Conservation (phyloP, 192 early-diverging fungal genomes). For the Powellomyces hirtus region DNA sequence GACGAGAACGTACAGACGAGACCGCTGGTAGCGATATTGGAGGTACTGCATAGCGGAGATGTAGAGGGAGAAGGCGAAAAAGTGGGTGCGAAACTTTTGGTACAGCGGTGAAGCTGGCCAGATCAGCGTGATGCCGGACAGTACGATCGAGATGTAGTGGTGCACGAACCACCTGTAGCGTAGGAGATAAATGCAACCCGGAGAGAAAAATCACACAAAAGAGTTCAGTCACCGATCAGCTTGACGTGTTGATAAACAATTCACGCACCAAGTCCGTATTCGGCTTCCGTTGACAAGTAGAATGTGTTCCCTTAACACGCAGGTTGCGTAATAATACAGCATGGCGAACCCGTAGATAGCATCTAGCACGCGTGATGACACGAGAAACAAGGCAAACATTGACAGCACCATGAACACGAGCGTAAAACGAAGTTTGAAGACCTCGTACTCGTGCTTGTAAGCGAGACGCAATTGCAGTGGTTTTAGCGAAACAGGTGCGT, state of each 20-base stretch:
- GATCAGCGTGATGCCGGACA: slow-evolving; percentile 33
- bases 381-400: background rate
- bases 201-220: no score
- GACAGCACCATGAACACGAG: slow-evolving; percentile 20
- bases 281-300: slow-evolving; percentile 41
- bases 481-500: slow-evolving; percentile 38
- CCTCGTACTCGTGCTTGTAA: slow-evolving; percentile 47
- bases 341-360: slow-evolving; percentile 34
- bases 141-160: slow-evolving; percentile 40
- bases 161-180: slow-evolving; percentile 36
- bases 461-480: slow-evolving; percentile 36
- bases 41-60: slow-evolving; percentile 37
- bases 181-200: background rate
- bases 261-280: slow-evolving; percentile 33
- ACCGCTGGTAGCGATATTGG: slow-evolving; percentile 45
- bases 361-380: slow-evolving; percentile 18
- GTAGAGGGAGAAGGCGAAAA: slow-evolving; percentile 36
- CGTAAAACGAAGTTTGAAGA: slow-evolving; percentile 42
- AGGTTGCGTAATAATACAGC: slow-evolving; percentile 48
- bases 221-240: no score
- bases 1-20: slow-evolving; percentile 44
- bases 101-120: slow-evolving; percentile 29
- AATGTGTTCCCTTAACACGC: slow-evolving; percentile 43
- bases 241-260: no score
- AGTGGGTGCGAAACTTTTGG: slow-evolving; percentile 24